Conservation (phyloP, 192 early-diverging fungal genomes). For the Cetraspora pellucida region DNA sequence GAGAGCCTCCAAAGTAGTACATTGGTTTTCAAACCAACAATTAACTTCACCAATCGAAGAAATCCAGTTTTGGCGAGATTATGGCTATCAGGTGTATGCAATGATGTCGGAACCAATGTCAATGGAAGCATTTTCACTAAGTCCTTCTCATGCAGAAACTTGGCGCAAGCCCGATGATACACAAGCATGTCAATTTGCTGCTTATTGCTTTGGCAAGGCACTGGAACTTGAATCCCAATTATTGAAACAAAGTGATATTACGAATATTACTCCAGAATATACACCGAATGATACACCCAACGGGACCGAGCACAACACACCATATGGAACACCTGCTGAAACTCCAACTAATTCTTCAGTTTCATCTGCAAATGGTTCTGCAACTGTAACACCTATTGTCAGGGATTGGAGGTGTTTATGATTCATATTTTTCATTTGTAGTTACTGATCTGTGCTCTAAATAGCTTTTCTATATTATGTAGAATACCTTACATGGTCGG, state of each 20-base stretch:
- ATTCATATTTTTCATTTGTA: not conserved
- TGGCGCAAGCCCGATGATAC: conserved; percentile 32
- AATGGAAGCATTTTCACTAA: conserved; percentile 48
- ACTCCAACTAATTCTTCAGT: not conserved
- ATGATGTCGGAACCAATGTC: conserved; percentile 55
- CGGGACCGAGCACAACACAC: too few relatives aligned
- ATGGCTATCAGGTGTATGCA: conserved; percentile 52
- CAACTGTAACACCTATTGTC: not conserved
- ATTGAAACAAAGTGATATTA: not conserved
- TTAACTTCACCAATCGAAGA: conserved; percentile 29
- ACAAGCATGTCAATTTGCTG: conserved; percentile 48
- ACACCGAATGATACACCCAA: not conserved
- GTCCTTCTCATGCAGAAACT: not conserved
- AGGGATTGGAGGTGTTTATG: conserved; percentile 19
- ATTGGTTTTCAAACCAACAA: not conserved
- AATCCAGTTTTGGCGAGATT: conserved; percentile 51
- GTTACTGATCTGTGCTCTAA: not conserved
- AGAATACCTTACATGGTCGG: conserved; percentile 51
- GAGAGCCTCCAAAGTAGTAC: conserved; percentile 39
- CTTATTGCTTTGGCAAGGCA: conserved; percentile 45
- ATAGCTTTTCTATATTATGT: conserved; percentile 19
- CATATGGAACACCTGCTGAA: not conserved
- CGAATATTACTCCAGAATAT: not conserved
- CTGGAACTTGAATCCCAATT: conserved; percentile 36
- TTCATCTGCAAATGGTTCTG: not conserved